Evolutionary conservation across 1,139 yeast species (phyloP).

Genomic region (Suhomyces choctaworum): DNA sequence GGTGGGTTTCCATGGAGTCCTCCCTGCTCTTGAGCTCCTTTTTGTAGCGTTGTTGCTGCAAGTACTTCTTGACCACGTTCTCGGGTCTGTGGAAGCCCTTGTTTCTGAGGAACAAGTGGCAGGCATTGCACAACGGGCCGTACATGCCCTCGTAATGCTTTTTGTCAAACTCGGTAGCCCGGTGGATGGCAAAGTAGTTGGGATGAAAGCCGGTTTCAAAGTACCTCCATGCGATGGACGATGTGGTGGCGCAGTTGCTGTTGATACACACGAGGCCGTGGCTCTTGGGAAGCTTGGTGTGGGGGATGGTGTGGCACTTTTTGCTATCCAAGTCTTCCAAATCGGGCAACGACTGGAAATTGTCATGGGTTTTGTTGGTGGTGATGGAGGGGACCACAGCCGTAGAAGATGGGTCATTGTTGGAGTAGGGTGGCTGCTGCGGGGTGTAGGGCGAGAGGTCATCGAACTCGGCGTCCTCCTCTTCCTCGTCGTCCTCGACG

Average conservation of each 20-base stretch:
- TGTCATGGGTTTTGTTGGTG: slow-evolving; percentile 16
- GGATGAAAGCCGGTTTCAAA: slow-evolving; percentile 46
- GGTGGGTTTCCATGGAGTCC: slow-evolving; percentile 9
- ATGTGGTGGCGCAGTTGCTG: slow-evolving; percentile 43
- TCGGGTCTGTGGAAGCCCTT: slow-evolving; percentile 56
- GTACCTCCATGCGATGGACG: slow-evolving; percentile 49
- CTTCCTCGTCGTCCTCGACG: slow-evolving; percentile 19
- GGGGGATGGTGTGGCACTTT: slow-evolving; percentile 45
- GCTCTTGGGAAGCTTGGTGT: slow-evolving; percentile 37
- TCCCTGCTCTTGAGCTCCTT: slow-evolving; percentile 34
- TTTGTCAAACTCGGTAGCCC: slow-evolving; percentile 43
- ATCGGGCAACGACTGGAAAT: slow-evolving; percentile 45
- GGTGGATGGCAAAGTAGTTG: slow-evolving; percentile 39
- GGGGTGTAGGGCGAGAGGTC: slow-evolving; percentile 45
- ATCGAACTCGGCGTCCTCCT: slow-evolving; percentile 17
- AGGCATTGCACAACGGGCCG: slow-evolving; percentile 54
- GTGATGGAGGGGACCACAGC: slow-evolving; percentile 8
- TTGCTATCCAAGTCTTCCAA: slow-evolving; percentile 48
- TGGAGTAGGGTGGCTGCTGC: slow-evolving; percentile 37
- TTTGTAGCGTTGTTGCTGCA: slow-evolving; percentile 48
- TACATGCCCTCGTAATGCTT: slow-evolving; percentile 50
- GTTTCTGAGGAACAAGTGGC: slow-evolving; percentile 47
- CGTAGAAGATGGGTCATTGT: slow-evolving; percentile 6
- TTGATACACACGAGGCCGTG: slow-evolving; percentile 48
- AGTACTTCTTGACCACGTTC: slow-evolving; percentile 48